These are phyloP conservation scores for Cytospora leucostoma DNA, from an alignment of 2,329 filamentous ascomycete genomes.

Conservation along the genomic window DNA sequence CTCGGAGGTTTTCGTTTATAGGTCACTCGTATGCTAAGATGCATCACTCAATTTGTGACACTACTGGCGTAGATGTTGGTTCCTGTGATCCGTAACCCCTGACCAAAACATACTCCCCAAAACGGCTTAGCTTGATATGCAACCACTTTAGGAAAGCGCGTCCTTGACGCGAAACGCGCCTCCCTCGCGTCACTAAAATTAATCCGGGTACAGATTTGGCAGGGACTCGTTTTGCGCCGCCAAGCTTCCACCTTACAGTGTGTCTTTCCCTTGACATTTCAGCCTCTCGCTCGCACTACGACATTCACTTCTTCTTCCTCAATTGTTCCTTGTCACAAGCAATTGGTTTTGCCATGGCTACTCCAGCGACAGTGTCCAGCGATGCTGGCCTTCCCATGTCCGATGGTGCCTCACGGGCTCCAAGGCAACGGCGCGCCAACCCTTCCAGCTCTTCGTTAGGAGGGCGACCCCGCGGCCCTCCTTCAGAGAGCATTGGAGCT, in stretches of 20 bases:
- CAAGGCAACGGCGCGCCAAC: constrained; percentile 45
- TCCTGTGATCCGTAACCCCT: background rate
- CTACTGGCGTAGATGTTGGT: background rate
- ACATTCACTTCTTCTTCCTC: background rate
- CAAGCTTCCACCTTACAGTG: constrained; percentile 9
- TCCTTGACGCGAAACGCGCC: constrained; percentile 22
- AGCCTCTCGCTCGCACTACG: constrained; percentile 9
- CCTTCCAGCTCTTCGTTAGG: constrained; percentile 52
- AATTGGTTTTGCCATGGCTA: constrained; percentile 26
- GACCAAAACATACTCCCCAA: constrained; percentile 22
- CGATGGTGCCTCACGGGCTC: constrained; percentile 52
- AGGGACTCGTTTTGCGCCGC: constrained; percentile 7
- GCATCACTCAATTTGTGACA: background rate
- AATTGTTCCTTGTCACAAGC: background rate
- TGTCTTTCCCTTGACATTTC: constrained; percentile 6
- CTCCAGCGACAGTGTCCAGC: constrained; percentile 54
- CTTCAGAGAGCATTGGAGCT: constrained; percentile 61
- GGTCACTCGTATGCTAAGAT: background rate
- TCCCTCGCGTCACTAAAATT: constrained; percentile 19
- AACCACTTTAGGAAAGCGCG: constrained; percentile 22
- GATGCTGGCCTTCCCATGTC: constrained; percentile 60
- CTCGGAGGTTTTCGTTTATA: background rate
- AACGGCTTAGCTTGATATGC: constrained; percentile 20
- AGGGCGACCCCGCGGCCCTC: constrained; percentile 58
- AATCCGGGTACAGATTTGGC: constrained; percentile 6